These are phyloP conservation scores for Akebia trifoliata DNA, from an alignment of 164 flowering plant genomes.

Conservation along the genomic window DNA sequence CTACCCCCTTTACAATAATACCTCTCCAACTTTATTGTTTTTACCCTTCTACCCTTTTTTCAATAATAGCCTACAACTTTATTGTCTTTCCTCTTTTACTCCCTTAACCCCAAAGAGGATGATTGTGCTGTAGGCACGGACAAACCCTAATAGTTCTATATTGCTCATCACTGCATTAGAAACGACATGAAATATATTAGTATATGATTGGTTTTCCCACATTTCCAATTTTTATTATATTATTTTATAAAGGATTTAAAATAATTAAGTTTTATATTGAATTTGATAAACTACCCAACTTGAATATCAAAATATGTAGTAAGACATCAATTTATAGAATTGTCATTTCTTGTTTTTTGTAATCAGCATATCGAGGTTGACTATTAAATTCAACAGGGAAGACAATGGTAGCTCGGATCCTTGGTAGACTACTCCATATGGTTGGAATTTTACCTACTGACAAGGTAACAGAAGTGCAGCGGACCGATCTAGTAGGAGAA, in stretches of 20 bases:
- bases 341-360: not conserved
- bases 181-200: too few species aligned
- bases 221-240: too few species aligned
- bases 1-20: too few species aligned
- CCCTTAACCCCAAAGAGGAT: too few species aligned
- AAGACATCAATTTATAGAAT: not conserved
- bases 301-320: not conserved
- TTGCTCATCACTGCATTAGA: too few species aligned
- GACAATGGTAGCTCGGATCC: conserved; percentile 92
- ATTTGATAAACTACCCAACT: not conserved
- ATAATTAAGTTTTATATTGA: not conserved
- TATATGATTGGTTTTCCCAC: too few species aligned
- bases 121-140: too few species aligned
- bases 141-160: too few species aligned
- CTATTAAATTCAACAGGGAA: conserved; percentile 50
- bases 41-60: too few species aligned
- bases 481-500: conserved; percentile 98
- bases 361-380: not conserved
- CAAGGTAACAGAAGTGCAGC: conserved; percentile 93
- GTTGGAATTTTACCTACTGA: conserved; percentile 96
- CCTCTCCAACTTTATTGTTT: too few species aligned
- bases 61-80: too few species aligned
- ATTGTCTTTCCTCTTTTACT: too few species aligned
- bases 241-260: not conserved
- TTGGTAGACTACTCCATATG: conserved; percentile 85